Conservation (phyloP, 2,329 filamentous ascomycete species). For the Fusarium sp. region DNA sequence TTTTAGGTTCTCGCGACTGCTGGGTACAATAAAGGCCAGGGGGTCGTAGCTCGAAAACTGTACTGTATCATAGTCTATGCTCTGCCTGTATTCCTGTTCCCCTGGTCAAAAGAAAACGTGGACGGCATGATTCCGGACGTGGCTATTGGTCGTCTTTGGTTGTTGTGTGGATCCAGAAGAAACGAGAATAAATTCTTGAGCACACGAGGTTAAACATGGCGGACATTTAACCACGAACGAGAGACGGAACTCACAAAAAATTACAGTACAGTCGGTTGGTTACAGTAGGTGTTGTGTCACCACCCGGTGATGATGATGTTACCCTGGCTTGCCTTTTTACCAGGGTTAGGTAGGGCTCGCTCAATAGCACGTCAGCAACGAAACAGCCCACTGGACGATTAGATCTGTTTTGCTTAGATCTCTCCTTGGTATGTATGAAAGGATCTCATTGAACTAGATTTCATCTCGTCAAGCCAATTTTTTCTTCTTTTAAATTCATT, state of each 20-base stretch:
- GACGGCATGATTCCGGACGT: conserved; percentile 5
- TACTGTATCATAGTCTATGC: too few species aligned
- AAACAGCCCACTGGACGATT: conserved; percentile 16
- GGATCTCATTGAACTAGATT: neutral
- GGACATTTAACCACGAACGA: neutral
- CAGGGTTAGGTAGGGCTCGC: conserved; percentile 12
- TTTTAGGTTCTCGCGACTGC: neutral
- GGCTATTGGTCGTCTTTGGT: conserved; percentile 1
- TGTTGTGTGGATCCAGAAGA: neutral
- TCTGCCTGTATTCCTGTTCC: too few species aligned
- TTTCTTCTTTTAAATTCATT: neutral
- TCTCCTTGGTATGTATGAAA: conserved; percentile 6
- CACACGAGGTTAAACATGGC: neutral
- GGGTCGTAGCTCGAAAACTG: neutral
- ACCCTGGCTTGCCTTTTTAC: conserved; percentile 4
- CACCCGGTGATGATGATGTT: conserved; percentile 34
- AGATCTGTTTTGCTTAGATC: conserved; percentile 16
- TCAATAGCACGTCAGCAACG: conserved; percentile 33
- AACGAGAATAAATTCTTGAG: neutral
- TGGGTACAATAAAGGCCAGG: neutral
- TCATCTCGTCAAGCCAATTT: neutral
- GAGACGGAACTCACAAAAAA: neutral
- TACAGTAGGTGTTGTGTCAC: conserved; percentile 26
- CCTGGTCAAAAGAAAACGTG: too few species aligned
- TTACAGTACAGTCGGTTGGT: neutral